A percentile compares a stretch with the other conserved stretches of the same genome.
Conservation (phyloP, 257 asterid genomes). For the Mentha longifolia region DNA sequence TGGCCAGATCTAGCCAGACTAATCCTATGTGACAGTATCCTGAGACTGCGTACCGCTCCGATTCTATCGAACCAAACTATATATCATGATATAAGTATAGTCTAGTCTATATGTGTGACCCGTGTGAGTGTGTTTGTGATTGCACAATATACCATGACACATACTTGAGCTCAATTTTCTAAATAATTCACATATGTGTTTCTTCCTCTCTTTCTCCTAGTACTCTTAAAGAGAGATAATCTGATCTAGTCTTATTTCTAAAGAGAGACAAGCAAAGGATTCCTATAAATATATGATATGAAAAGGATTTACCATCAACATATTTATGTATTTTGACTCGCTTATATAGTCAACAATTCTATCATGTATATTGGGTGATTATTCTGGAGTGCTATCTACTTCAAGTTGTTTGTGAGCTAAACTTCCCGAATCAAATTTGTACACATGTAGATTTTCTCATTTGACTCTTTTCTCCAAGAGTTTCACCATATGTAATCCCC, state of each 20-base stretch:
- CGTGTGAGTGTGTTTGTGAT: no score
- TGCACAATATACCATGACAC: no score
- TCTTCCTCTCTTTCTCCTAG: no score
- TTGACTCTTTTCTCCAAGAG: no score
- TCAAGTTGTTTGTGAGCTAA: neutral
- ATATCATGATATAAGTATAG: neutral
- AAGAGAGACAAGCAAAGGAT: neutral
- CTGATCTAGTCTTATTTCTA: no score
- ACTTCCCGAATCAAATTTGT: no score
- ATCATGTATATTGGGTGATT: neutral
- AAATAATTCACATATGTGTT: no score
- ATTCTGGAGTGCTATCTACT: constrained; percentile 13
- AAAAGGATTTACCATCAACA: neutral
- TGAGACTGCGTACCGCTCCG: neutral
- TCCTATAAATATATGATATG: neutral
- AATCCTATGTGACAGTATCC: neutral
- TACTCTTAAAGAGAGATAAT: no score
- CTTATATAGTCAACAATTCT: neutral
- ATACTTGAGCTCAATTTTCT: no score
- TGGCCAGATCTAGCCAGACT: neutral
- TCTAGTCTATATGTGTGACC: neutral
- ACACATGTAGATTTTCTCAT: no score
- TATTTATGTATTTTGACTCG: neutral
- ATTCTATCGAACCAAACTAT: neutral
- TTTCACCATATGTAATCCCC: neutral